Conservation (phyloP, 2,329 filamentous ascomycete genomes). For the Dothistroma pini region DNA sequence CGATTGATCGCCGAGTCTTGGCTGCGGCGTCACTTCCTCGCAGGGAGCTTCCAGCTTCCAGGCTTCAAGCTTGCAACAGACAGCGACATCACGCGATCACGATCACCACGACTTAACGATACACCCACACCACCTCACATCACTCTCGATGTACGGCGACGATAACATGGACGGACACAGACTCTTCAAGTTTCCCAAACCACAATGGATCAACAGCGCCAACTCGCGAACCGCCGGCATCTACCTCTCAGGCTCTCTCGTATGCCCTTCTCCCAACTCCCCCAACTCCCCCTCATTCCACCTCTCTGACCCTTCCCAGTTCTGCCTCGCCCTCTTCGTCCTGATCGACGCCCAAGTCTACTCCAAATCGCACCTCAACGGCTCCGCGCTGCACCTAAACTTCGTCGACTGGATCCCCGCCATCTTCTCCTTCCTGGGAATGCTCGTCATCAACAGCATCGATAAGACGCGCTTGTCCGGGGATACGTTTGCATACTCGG, state of each 20-base stretch:
- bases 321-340: slow-evolving; percentile 66
- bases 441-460: slow-evolving; percentile 70
- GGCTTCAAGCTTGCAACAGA: neutral
- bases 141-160: slow-evolving; percentile 7
- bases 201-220: slow-evolving; percentile 63
- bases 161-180: slow-evolving; percentile 38
- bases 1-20: neutral
- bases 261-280: slow-evolving; percentile 37
- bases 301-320: slow-evolving; percentile 43
- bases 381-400: slow-evolving; percentile 58
- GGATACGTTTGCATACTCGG: slow-evolving; percentile 62
- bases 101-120: neutral
- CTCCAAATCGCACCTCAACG: slow-evolving; percentile 60
- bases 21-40: neutral
- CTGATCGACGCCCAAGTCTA: slow-evolving; percentile 64
- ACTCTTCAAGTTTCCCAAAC: slow-evolving; percentile 65
- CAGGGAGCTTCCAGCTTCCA: neutral
- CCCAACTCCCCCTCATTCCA: neutral
- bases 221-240: slow-evolving; percentile 62
- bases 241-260: slow-evolving; percentile 63
- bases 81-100: slow-evolving; percentile 10
- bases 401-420: slow-evolving; percentile 70
- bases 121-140: neutral
- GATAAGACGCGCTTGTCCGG: slow-evolving; percentile 63
- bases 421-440: slow-evolving; percentile 66